Percentiles rank a stretch among this genome's conserved stretches.
phyloP scores from a whole-genome alignment of 169 alveolate genomes.

The Plasmodium falciparum region DNA sequence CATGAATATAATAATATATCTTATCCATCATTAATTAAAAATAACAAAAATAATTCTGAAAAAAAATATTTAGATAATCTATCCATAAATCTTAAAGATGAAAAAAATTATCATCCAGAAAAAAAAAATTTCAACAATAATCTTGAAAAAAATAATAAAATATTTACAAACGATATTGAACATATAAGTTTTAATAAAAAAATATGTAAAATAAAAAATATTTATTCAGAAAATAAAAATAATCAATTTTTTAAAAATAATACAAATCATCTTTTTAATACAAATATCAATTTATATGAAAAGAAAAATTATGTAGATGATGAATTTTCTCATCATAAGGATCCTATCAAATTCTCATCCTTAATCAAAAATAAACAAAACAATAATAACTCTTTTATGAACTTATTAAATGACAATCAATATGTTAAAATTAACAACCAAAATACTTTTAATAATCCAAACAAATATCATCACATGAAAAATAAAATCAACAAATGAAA shows the following conservation, averaged over 20 bases:
- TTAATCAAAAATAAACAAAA: conserved; percentile 15
- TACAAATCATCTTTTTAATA: conserved; percentile 2
- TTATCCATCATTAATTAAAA: too few species aligned
- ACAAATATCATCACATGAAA: conserved; percentile 5
- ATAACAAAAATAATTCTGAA: too few species aligned
- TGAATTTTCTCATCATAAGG: conserved; percentile 4
- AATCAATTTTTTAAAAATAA: conserved; percentile 5
- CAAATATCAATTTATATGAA: background rate
- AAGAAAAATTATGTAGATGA: background rate
- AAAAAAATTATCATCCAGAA: conserved; percentile 22
- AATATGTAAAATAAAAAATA: conserved; percentile 49
- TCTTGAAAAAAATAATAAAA: background rate
- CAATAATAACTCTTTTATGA: conserved; percentile 9
- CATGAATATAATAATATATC: too few species aligned
- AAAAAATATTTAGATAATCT: too few species aligned
- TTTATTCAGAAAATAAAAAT: conserved; percentile 17
- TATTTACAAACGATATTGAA: background rate
- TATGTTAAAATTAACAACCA: conserved; percentile 1
- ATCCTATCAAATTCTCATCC: conserved; percentile 21
- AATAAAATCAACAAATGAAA: background rate
- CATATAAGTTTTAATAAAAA: background rate
- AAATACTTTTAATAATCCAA: conserved; percentile 2
- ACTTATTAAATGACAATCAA: background rate
- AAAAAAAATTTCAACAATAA: conserved; percentile 17
- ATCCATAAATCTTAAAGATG: conserved; percentile 7